A percentile compares a stretch with the other conserved stretches of the same genome.
phyloP scores from a whole-genome alignment of 1,139 yeast genomes.

The Yamadazyma songkhlaensis region DNA sequence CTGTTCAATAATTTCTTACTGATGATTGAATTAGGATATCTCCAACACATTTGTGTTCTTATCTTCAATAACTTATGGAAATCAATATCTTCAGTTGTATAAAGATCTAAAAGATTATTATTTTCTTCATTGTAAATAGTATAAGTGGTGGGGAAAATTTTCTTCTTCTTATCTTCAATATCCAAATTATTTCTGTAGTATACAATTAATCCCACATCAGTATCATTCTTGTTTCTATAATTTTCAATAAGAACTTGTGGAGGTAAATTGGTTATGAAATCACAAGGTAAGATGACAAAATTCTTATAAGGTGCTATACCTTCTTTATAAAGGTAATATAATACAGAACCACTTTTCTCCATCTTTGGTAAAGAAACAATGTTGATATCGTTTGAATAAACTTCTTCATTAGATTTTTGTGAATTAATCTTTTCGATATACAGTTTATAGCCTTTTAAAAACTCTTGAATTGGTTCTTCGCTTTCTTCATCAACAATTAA shows the following conservation, averaged over 20 bases:
- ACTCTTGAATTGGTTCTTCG: slow-evolving; percentile 24
- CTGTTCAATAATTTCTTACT: slow-evolving; percentile 75
- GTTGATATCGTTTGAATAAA: slow-evolving; percentile 30
- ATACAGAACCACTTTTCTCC: slow-evolving; percentile 61
- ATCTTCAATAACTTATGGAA: slow-evolving; percentile 68
- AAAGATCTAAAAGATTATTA: slow-evolving; percentile 67
- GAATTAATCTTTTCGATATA: slow-evolving; percentile 4
- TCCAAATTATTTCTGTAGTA: slow-evolving; percentile 72
- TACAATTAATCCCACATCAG: slow-evolving; percentile 69
- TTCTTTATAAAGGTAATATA: slow-evolving; percentile 46
- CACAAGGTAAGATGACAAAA: slow-evolving; percentile 87
- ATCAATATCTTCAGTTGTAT: slow-evolving; percentile 62
- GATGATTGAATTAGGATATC: slow-evolving; percentile 72
- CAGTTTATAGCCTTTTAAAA: slow-evolving; percentile 51
- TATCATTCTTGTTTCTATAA: slow-evolving; percentile 64
- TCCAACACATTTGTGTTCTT: slow-evolving; percentile 88
- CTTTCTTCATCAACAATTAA: slow-evolving; percentile 32
- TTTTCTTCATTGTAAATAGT: slow-evolving; percentile 42
- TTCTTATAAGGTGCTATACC: slow-evolving; percentile 34
- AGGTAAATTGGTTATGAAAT: slow-evolving; percentile 86
- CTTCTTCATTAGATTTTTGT: slow-evolving; percentile 8
- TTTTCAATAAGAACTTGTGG: slow-evolving; percentile 87
- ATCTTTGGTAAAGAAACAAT: slow-evolving; percentile 37
- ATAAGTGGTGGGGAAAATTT: slow-evolving; percentile 49
- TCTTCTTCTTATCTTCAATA: slow-evolving; percentile 67